Conservation (phyloP, 352 stramenopile genomes). For the Globisporangium perplexum region DNA sequence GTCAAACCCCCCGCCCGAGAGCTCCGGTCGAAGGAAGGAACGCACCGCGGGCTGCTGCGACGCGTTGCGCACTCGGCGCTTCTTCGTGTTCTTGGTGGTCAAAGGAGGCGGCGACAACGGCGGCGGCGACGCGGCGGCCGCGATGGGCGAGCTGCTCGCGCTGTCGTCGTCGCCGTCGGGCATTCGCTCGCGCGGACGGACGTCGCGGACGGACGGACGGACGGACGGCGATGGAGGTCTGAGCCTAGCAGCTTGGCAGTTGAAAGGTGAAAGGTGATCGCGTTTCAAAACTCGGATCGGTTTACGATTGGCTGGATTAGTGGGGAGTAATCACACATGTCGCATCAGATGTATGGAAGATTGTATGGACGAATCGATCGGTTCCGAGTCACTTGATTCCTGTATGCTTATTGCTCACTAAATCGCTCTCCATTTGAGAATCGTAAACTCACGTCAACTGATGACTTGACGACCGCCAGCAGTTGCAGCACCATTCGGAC, state of each 20-base stretch:
- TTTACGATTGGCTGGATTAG: not conserved
- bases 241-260: no score
- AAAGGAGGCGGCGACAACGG: not conserved
- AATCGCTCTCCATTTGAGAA: not conserved
- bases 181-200: not conserved
- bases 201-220: no score
- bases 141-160: not conserved
- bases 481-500: no score
- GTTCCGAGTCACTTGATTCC: no score
- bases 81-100: not conserved
- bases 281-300: no score
- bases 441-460: not conserved
- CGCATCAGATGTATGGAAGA: not conserved
- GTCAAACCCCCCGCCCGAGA: no score
- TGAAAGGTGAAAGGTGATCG: no score
- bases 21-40: no score
- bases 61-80: not conserved
- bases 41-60: not conserved
- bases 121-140: not conserved
- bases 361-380: no score
- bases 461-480: no score
- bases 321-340: not conserved
- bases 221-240: no score
- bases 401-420: not conserved
- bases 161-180: not conserved